Base-by-base conservation (phyloP, 352 stramenopile species). In the Pseudoperonospora humuli region DNA sequence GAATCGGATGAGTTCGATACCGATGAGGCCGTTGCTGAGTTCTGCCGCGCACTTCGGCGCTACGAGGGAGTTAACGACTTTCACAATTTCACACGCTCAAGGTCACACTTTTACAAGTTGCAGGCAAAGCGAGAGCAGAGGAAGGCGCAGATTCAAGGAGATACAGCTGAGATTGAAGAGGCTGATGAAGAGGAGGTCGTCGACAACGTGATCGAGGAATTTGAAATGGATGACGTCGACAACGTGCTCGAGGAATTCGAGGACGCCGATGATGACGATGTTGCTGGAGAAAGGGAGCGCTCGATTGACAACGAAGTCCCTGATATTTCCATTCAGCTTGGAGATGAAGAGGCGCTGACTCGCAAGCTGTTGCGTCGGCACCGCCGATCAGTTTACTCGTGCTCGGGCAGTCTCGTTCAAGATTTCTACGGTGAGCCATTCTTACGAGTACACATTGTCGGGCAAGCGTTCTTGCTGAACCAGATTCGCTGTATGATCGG, bases 401-500 rank as follows among this genome's bases (percentile, higher is more conserved):
- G 79, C 60, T 74, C 66, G 14, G 79, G 71, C 4, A 74, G 57
- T 37, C 43, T 86, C 1, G 64, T 91, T 29, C 40, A 42, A 1
- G 62, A 91, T 45, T 84, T 91, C 20, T 56, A 39, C 27, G 75
- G 72, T 19, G 51, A 81, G 26, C 69, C 70, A 17, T 84, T 72
- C 43, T n/a, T 95, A 26, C 73, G 77, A 9, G 64, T 95, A 18
- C 75, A 81, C 39, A 81, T 95, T 18, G 73, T 84, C 3, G 83
- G 76, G 18, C 75, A 90, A 26, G 79, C 81, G 11, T 95, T 95
- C 47, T 45, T 95, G 33, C 61, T 92, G 23, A 90, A 95, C 51
- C 86, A 96, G 64, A 95, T 96, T 38, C 84, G 86, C 7, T 89
- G 84, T 34, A 95, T 96, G 84, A 61, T 96, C 18, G 85, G 85